Evolutionary conservation across 78 protist species (phyloP).

Genomic region (Bigelowiella natans): DNA sequence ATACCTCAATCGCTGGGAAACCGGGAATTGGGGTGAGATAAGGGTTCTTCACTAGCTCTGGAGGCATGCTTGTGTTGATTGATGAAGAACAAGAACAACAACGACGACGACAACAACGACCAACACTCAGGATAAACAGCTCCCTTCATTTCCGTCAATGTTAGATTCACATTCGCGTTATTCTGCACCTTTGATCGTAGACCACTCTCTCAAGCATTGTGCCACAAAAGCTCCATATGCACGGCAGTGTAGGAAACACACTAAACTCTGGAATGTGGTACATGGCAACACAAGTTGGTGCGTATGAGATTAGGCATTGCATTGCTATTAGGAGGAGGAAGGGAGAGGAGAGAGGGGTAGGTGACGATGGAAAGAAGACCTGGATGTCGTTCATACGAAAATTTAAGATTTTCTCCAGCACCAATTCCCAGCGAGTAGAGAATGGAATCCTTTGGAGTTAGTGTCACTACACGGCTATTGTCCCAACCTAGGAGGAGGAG

Average conservation of each 20-base stretch:
- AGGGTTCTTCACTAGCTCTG: background rate
- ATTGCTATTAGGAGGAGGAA: too few species aligned
- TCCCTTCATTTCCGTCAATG: background rate
- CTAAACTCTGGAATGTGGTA: background rate
- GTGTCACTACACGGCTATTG: background rate
- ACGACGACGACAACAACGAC: too few species aligned
- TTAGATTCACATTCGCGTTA: background rate
- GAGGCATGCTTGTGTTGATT: background rate
- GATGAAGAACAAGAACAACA: too few species aligned
- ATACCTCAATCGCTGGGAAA: background rate
- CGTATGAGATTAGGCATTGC: too few species aligned
- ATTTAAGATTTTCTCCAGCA: too few species aligned
- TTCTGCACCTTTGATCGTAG: background rate
- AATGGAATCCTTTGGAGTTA: background rate
- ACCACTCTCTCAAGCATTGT: background rate
- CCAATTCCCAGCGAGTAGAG: background rate
- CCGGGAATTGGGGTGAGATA: background rate
- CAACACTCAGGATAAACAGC: background rate
- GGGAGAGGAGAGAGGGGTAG: too few species aligned
- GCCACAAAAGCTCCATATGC: background rate
- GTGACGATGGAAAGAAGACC: too few species aligned
- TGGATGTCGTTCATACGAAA: too few species aligned
- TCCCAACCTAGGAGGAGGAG: background rate
- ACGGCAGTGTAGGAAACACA: background rate
- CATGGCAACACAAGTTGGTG: too few species aligned